These are phyloP conservation scores for Lithospermum erythrorhizon DNA, from an alignment of 257 asterid species.

Conservation along the genomic window DNA sequence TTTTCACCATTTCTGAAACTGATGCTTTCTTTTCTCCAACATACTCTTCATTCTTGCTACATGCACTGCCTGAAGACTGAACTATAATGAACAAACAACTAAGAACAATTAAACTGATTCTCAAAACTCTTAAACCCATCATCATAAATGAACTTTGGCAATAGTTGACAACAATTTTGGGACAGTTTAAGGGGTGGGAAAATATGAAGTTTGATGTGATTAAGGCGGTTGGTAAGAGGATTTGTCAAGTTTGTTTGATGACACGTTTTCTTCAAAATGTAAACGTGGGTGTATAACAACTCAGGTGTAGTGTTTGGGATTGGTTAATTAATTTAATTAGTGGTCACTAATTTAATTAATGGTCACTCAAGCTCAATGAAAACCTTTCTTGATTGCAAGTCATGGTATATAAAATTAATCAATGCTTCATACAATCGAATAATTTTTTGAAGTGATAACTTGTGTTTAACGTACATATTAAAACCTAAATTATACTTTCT, in stretches of 20 bases:
- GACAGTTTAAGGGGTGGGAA: neutral
- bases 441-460: no score
- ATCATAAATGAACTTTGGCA: neutral
- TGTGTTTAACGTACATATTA: no score
- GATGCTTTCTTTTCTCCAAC: neutral
- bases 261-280: neutral
- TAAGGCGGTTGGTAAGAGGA: neutral
- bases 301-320: neutral
- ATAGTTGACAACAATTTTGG: neutral
- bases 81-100: neutral
- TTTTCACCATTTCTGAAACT: constrained; percentile 20
- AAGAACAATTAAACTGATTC: neutral
- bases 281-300: neutral
- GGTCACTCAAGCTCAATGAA: no score
- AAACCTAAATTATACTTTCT: no score
- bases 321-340: no score
- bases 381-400: no score
- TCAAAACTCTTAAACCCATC: neutral
- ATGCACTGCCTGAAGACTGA: neutral
- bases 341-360: no score
- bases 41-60: neutral
- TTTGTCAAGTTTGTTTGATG: neutral
- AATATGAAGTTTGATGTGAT: neutral
- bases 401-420: no score
- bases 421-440: no score